Evolutionary conservation across 129 eudicot species (phyloP).

Genomic region (Smallanthus sonchifolius): DNA sequence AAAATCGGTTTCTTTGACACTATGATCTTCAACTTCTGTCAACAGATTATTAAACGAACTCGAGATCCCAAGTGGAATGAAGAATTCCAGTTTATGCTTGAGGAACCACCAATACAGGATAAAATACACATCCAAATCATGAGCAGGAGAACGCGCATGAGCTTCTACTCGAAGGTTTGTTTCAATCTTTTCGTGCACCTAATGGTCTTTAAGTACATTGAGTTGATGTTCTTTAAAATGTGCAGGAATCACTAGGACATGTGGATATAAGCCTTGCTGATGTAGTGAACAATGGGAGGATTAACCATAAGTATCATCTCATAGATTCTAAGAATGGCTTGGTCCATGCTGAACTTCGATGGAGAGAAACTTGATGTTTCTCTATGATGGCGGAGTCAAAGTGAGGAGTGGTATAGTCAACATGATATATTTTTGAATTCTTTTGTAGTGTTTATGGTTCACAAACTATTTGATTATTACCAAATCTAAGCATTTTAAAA

Average conservation of each 20-base stretch:
- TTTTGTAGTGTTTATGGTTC: neutral
- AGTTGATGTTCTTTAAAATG: neutral
- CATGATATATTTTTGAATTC: neutral
- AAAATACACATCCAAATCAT: constrained; percentile 60
- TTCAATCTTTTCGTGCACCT: neutral
- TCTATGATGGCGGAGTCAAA: constrained; percentile 20
- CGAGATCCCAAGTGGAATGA: constrained; percentile 93
- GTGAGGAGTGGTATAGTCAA: neutral
- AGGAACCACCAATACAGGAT: constrained; percentile 75
- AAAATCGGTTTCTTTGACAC: neutral
- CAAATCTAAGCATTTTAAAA: neutral
- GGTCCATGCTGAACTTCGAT: constrained; percentile 63
- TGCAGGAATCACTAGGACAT: constrained; percentile 78
- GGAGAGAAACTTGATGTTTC: constrained; percentile 58
- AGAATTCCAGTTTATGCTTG: constrained; percentile 79
- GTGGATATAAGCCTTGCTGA: constrained; percentile 73
- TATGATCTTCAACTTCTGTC: neutral
- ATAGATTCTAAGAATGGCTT: constrained; percentile 79
- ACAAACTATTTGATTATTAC: neutral
- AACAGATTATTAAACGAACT: constrained; percentile 54
- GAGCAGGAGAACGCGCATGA: constrained; percentile 62
- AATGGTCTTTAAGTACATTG: neutral
- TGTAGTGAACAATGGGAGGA: constrained; percentile 80
- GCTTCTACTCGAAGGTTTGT: constrained; percentile 60
- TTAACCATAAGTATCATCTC: constrained; percentile 75